phyloP scores from a whole-genome alignment of 148 eudicot genomes.

The Dysphania ambrosioides region DNA sequence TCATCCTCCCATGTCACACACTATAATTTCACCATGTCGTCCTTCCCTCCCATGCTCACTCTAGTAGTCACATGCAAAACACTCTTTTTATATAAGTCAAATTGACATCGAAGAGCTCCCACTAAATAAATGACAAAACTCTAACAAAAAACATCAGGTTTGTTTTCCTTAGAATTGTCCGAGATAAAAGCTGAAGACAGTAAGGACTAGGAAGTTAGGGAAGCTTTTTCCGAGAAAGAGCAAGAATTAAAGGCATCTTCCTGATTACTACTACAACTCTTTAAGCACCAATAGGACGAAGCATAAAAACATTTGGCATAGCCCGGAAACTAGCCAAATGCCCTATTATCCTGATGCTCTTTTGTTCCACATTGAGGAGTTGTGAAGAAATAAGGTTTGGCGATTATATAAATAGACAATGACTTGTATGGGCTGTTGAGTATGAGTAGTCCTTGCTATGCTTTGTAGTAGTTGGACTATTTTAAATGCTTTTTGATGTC shows the following conservation, averaged over 20 bases:
- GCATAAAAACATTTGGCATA: conserved; percentile 87
- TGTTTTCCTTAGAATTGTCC: conserved; percentile 72
- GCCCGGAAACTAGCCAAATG: conserved; percentile 97
- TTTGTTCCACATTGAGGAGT: too few relatives aligned
- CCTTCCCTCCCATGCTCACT: conserved; percentile 89
- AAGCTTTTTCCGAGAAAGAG: conserved; percentile 87
- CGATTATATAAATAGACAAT: too few relatives aligned
- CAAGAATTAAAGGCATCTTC: conserved; percentile 77
- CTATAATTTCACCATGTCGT: too few relatives aligned
- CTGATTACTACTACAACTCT: conserved; percentile 60
- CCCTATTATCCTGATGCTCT: too few relatives aligned
- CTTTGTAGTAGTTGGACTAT: too few relatives aligned
- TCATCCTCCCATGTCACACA: too few relatives aligned
- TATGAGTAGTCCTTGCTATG: too few relatives aligned
- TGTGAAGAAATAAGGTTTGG: too few relatives aligned
- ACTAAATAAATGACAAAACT: conserved; percentile 81
- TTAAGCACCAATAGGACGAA: conserved; percentile 93
- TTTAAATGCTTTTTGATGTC: too few relatives aligned
- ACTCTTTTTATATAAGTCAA: conserved; percentile 74
- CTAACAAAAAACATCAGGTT: conserved; percentile 90
- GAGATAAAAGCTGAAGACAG: conserved; percentile 77
- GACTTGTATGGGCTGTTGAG: too few relatives aligned
- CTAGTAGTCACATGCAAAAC: conserved; percentile 85
- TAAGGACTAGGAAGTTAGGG: conserved; percentile 76
- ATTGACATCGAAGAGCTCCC: conserved; percentile 92